Percentiles rank a stretch among this genome's conserved stretches.
Conservation (phyloP, 2,329 filamentous ascomycete genomes). For the Phaeosphaeria sp. region DNA sequence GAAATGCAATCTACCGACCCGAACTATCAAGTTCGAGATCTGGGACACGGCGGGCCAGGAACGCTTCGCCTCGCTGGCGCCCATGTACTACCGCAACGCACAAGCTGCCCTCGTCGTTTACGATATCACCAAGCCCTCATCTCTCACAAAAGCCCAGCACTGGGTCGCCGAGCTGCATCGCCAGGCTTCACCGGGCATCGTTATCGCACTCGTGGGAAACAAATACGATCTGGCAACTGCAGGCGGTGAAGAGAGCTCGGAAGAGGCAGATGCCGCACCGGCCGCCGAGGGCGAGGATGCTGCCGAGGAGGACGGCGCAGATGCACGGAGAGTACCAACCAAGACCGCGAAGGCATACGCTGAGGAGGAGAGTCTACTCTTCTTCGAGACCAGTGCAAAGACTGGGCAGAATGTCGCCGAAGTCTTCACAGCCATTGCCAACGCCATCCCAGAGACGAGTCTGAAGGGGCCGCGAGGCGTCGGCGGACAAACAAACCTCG, state of each 20-base stretch:
- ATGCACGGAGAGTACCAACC: conserved; percentile 87
- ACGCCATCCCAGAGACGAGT: conserved; percentile 95
- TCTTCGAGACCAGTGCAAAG: conserved; percentile 99
- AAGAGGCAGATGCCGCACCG: conserved; percentile 57
- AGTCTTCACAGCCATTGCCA: conserved; percentile 97
- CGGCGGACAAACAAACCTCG: conserved; percentile 63
- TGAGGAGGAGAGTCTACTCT: conserved; percentile 90
- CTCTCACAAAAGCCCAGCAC: conserved; percentile 95
- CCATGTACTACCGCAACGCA: conserved; percentile 99
- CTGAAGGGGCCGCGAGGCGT: conserved; percentile 84
- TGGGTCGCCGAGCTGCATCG: conserved; percentile 98
- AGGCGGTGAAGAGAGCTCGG: conserved; percentile 48
- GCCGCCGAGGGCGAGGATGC: conserved; percentile 56
- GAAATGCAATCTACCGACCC: conserved; percentile 93
- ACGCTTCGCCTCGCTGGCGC: conserved; percentile 92
- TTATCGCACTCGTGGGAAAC: conserved; percentile 96
- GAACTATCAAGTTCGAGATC: conserved; percentile 75
- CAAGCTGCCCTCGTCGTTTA: conserved; percentile 98
- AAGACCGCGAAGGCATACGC: conserved; percentile 92
- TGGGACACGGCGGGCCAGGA: conserved; percentile 99
- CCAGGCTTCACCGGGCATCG: conserved; percentile 93
- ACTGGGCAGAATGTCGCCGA: conserved; percentile 92
- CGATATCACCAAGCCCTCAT: conserved; percentile 96
- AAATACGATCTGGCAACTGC: conserved; percentile 75
- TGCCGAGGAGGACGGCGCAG: conserved; percentile 68